Conservation (phyloP, 257 asterid genomes). For the Rubia yunnanensis region DNA sequence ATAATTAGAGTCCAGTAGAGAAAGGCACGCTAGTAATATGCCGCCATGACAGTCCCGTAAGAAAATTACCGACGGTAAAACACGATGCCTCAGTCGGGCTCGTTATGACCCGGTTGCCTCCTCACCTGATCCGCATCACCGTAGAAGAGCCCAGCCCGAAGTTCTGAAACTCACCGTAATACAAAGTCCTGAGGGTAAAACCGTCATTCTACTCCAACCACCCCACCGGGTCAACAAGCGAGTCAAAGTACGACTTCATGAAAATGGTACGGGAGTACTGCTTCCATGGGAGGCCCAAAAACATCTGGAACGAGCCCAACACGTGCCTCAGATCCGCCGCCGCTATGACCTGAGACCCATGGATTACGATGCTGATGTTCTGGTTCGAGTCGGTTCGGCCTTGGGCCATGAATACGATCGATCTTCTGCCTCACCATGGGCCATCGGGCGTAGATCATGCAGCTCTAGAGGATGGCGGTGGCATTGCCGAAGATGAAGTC, state of each 20-base stretch:
- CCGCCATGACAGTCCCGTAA: slow-evolving; percentile 62
- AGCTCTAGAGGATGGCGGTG: slow-evolving; percentile 59
- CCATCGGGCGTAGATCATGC: slow-evolving; percentile 69
- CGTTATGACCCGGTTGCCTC: slow-evolving; percentile 57
- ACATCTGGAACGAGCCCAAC: slow-evolving; percentile 29
- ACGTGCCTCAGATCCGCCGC: slow-evolving; percentile 42
- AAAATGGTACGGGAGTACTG: slow-evolving; percentile 62
- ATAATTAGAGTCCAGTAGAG: slow-evolving; percentile 38
- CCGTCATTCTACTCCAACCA: slow-evolving; percentile 77
- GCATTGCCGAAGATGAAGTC: slow-evolving; percentile 87
- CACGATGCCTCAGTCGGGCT: slow-evolving; percentile 45
- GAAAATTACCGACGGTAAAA: slow-evolving; percentile 42
- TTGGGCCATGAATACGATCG: slow-evolving; percentile 60
- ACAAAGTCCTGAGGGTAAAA: slow-evolving; percentile 56
- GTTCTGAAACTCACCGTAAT: slow-evolving; percentile 62
- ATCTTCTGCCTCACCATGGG: slow-evolving; percentile 48
- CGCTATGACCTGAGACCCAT: slow-evolving; percentile 53
- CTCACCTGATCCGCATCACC: slow-evolving; percentile 49
- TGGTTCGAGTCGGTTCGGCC: slow-evolving; percentile 70
- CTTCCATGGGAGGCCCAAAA: slow-evolving; percentile 74
- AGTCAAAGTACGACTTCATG: slow-evolving; percentile 32
- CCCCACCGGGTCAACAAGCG: slow-evolving; percentile 59
- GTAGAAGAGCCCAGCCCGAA: slow-evolving; percentile 58
- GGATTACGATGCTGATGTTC: slow-evolving; percentile 65
- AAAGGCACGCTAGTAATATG: slow-evolving; percentile 58